Conservation (phyloP, 2,329 filamentous ascomycete species). For the Aspergillus intermedius region DNA sequence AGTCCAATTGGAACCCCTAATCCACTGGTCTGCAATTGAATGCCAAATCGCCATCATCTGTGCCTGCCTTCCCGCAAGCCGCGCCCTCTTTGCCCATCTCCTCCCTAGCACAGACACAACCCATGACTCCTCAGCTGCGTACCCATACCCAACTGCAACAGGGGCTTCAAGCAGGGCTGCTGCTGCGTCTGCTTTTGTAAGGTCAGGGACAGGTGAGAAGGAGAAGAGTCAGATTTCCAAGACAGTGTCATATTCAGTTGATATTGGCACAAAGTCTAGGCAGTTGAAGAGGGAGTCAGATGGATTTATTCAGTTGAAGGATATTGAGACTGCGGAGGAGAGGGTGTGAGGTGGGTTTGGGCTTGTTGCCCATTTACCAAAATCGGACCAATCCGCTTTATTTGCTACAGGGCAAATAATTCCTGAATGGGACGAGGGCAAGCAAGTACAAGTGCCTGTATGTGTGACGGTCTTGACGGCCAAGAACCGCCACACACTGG, state of each 20-base stretch:
- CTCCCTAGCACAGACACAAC: conserved; percentile 7
- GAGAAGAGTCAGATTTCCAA: not conserved
- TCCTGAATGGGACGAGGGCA: too few species aligned
- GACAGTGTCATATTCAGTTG: not conserved
- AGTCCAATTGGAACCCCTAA: not conserved
- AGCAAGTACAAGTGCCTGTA: too few species aligned
- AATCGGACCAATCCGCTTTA: too few species aligned
- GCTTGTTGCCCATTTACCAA: not conserved
- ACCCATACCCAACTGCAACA: too few species aligned
- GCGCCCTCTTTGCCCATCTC: conserved; percentile 16
- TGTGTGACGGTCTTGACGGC: too few species aligned
- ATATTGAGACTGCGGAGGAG: not conserved
- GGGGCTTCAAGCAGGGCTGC: too few species aligned
- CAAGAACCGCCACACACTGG: too few species aligned
- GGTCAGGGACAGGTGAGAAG: too few species aligned
- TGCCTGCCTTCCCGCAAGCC: conserved; percentile 19
- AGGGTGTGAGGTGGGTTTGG: not conserved
- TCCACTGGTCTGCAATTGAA: conserved; percentile 23
- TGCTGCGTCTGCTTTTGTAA: too few species aligned
- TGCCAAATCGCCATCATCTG: conserved; percentile 21
- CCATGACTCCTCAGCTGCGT: too few species aligned
- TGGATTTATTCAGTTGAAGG: not conserved
- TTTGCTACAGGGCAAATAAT: too few species aligned
- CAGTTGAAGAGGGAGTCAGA: not conserved
- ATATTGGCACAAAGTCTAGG: not conserved